These are phyloP conservation scores for Astrothelium macrocarpum DNA, from an alignment of 495 filamentous ascomycete genomes.

Conservation along the genomic window DNA sequence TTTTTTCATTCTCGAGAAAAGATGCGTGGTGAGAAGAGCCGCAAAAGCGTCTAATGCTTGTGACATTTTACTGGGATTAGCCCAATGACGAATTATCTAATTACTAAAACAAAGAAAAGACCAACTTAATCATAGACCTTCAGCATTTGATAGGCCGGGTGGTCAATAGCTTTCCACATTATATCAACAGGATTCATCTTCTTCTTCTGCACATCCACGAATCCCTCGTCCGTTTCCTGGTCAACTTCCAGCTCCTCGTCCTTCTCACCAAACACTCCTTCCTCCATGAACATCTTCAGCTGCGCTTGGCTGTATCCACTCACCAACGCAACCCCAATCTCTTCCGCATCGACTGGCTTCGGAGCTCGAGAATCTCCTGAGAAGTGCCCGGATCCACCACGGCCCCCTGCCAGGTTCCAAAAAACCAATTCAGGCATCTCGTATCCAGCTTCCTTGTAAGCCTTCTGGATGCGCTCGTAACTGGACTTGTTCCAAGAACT, in stretches of 20 bases:
- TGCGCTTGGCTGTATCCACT: conserved; percentile 40
- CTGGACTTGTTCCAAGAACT: conserved; percentile 4
- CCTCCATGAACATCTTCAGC: conserved; percentile 41
- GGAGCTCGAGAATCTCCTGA: conserved; percentile 20
- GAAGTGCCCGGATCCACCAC: conserved; percentile 18
- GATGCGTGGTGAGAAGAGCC: too few relatives aligned
- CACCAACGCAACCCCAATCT: conserved; percentile 33
- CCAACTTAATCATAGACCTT: conserved; percentile 37
- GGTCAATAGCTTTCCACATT: conserved; percentile 36
- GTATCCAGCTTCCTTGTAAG: conserved; percentile 36
- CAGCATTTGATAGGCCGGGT: conserved; percentile 38
- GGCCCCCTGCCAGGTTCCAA: conserved; percentile 40
- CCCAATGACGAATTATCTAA: too few relatives aligned
- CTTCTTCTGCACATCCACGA: conserved; percentile 23
- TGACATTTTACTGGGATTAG: too few relatives aligned
- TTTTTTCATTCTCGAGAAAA: too few relatives aligned
- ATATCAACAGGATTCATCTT: conserved; percentile 32
- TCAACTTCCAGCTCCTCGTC: too few relatives aligned
- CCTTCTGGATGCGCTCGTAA: conserved; percentile 34
- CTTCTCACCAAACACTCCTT: conserved; percentile 23
- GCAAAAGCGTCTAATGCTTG: too few relatives aligned
- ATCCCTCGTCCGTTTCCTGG: conserved; percentile 19
- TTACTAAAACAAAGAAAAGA: too few relatives aligned
- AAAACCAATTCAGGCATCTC: conserved; percentile 41
- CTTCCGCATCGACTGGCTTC: conserved; percentile 34